Base-by-base conservation (phyloP, 805 yeast species). In the Schwanniomyces vanrijiae region DNA sequence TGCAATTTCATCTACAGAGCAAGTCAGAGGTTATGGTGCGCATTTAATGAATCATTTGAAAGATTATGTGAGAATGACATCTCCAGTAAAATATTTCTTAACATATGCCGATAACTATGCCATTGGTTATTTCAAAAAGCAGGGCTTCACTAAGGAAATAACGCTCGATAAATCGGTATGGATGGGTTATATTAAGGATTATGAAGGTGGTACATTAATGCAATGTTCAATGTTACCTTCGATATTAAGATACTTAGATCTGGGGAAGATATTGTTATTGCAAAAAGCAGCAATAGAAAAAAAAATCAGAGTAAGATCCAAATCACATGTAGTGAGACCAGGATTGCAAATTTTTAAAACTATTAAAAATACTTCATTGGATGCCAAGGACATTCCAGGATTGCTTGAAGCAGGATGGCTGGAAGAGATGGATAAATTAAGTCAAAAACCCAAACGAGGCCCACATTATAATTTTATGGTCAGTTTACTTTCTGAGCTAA, bases 61-160 rank as follows among this genome's bases (percentile, higher is more conserved):
- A 62, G 99, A 94, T 67, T 94, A 92, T 65, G 97, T 94, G 35
- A 77, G 90, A 55, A 85, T 90, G 18, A 90, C 97, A 0, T 82
- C 95, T 7, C 88, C 86, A 22, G 85, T 92, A 47, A 84, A 83
- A 68, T 85, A 92, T 64, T 92, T 92, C 61, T 67, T 92, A 52
- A 92, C 98, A 0, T 92, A 94, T 70, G 99, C 99, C 3, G 99
- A 94, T 74, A 94, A 94, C 68, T 94, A 94, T 66, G 99, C 99
- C 47, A 92, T 94, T 66, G 99, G 99, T 2, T 94, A 92, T 66
- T 94, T 94, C 77, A 92, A 92, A 60, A 94, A 94, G 61, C 99
- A 94, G 68, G 99, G 99, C 1, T 94, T 94, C 68, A 91, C 97
- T 14, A 94, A 94, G 64, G 97, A 92, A 50, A 88, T 94, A 33